Percentiles rank a stretch among this genome's conserved stretches.
Evolutionary conservation across 176 grass and related monocot genomes (phyloP).

Genomic region (Carex pumila): DNA sequence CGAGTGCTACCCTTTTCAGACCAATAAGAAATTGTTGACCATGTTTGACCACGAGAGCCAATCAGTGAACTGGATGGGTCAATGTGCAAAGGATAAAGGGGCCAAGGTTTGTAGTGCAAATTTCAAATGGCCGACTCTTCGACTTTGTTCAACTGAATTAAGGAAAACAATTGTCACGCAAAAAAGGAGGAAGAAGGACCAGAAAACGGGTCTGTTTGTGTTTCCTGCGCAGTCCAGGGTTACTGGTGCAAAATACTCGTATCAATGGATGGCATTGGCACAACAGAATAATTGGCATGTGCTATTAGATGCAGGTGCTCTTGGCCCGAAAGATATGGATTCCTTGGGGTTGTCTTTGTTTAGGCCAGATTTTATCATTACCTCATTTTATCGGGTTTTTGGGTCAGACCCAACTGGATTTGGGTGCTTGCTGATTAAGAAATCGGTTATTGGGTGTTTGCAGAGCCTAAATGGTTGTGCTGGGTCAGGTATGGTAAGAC

Average conservation of each 20-base stretch:
- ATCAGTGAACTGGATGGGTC: slow-evolving; percentile 91
- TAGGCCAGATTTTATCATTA: slow-evolving; percentile 92
- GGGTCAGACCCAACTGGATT: slow-evolving; percentile 92
- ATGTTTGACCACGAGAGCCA: slow-evolving; percentile 99
- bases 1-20: slow-evolving; percentile 89
- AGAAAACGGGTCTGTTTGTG: slow-evolving; percentile 72
- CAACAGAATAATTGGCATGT: slow-evolving; percentile 99
- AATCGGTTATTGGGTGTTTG: slow-evolving; percentile 86
- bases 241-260: slow-evolving; percentile 94
- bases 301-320: slow-evolving; percentile 87
- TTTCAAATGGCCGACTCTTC: slow-evolving; percentile 90
- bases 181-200: slow-evolving; percentile 58
- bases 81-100: slow-evolving; percentile 77
- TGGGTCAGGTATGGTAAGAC: slow-evolving; percentile 84
- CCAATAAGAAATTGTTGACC: slow-evolving; percentile 82
- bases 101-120: slow-evolving; percentile 67
- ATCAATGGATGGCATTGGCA: slow-evolving; percentile 98
- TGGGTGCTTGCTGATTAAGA: slow-evolving; percentile 98
- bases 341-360: slow-evolving; percentile 91
- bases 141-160: slow-evolving; percentile 74
- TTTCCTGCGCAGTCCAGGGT: slow-evolving; percentile 96
- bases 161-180: slow-evolving; percentile 82
- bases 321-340: slow-evolving; percentile 99
- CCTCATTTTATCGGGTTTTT: slow-evolving; percentile 94
- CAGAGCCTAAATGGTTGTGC: slow-evolving; percentile 81